These are phyloP conservation scores for Fusarium humuli DNA, from an alignment of 2,329 filamentous ascomycete species.

Conservation along the genomic window DNA sequence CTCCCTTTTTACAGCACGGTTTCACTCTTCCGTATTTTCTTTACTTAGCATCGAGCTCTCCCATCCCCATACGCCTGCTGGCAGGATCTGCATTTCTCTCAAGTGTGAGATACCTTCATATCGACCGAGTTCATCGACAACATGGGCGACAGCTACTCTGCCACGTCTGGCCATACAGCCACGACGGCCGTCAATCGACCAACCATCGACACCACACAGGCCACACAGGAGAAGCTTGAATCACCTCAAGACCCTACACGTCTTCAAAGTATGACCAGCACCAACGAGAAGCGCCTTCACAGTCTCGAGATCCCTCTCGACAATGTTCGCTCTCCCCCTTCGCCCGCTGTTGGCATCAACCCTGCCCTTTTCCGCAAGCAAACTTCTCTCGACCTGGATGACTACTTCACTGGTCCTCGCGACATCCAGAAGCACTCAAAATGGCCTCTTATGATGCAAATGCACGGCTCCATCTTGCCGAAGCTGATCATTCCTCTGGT, in stretches of 20 bases:
- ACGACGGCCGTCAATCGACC: constrained; percentile 32
- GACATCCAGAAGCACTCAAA: constrained; percentile 80
- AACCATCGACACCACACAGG: constrained; percentile 31
- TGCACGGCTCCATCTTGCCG: constrained; percentile 80
- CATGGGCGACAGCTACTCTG: constrained; percentile 43
- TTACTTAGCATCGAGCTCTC: neutral
- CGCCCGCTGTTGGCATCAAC: constrained; percentile 45
- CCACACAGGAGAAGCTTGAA: constrained; percentile 8
- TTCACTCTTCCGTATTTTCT: neutral
- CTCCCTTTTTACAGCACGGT: constrained; percentile 5
- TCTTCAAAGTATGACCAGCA: constrained; percentile 21
- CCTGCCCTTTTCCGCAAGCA: constrained; percentile 50
- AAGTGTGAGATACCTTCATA: neutral
- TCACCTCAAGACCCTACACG: constrained; percentile 21
- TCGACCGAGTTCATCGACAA: constrained; percentile 14
- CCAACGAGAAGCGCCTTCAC: constrained; percentile 38
- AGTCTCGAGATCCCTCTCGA: constrained; percentile 48
- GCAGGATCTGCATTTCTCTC: constrained; percentile 34
- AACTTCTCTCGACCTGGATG: constrained; percentile 63
- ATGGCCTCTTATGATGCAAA: constrained; percentile 78
- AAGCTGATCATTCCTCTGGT: constrained; percentile 78
- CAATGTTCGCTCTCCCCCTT: constrained; percentile 48
- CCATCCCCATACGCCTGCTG: constrained; percentile 36
- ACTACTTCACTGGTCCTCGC: constrained; percentile 74
- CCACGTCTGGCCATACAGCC: constrained; percentile 29